Percentiles rank a stretch among this genome's conserved stretches.
Conservation (phyloP, 495 filamentous ascomycete species). For the Endocarpon pusillum region DNA sequence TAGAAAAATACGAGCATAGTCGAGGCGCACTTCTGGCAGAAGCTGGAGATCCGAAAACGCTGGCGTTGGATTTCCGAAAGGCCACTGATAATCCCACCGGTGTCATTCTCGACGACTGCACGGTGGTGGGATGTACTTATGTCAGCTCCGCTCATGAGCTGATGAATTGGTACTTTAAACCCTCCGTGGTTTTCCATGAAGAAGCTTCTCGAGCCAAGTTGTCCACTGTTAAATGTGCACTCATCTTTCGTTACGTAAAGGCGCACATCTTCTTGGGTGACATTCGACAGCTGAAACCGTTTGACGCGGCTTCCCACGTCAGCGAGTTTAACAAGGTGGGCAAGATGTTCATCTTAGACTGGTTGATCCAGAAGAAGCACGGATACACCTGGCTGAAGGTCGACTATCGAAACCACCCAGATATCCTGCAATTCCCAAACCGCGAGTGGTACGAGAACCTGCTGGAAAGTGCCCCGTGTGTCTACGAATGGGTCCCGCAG, state of each 20-base stretch:
- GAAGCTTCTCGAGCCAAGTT: not conserved
- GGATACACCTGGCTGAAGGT: too few species aligned
- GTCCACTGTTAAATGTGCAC: not conserved
- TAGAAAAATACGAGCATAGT: too few species aligned
- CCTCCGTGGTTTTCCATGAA: not conserved
- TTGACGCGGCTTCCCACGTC: not conserved
- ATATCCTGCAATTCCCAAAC: not conserved
- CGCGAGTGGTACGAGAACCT: not conserved
- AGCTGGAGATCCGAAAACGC: too few species aligned
- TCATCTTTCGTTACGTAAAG: not conserved
- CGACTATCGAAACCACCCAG: not conserved
- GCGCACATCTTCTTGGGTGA: not conserved
- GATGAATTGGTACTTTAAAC: too few species aligned
- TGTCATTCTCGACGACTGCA: too few species aligned
- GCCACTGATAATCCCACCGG: too few species aligned
- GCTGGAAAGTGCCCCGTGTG: too few species aligned
- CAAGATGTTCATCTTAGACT: not conserved
- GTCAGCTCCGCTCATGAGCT: too few species aligned
- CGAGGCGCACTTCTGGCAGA: too few species aligned
- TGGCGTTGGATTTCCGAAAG: too few species aligned
- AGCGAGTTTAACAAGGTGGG: not conserved
- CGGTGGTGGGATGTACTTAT: too few species aligned
- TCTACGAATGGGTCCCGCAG: not conserved
- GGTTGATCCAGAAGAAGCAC: not conserved
- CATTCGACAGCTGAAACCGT: not conserved